Base-by-base conservation (phyloP, 2,329 filamentous ascomycete species). In the Cytospora mali region DNA sequence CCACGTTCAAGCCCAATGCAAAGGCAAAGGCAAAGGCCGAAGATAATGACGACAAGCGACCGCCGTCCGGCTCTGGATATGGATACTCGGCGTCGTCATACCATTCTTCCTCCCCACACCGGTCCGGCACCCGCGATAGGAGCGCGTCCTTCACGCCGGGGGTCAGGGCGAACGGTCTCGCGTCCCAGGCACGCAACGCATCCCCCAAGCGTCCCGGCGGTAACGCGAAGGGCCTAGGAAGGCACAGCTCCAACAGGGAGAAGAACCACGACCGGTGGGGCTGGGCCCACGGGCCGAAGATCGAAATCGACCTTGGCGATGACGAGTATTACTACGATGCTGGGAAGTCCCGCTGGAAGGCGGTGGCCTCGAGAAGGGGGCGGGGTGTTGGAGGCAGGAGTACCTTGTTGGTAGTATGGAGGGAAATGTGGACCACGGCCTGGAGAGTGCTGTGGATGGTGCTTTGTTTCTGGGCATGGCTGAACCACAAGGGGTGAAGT, bases 381-480 rank as follows among this genome's bases (percentile, higher is more conserved):
- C 5, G 42, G 3, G 54, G 48, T 1, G 21, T 51, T 16, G 33
- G 25, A 14, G 58, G 72, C 69, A 69, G 70, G 68, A 73, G 71
- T 71, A 77, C 74, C 25, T 72, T 83, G 3, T 72, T 73, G 1
- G 72, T 85, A 5, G 81, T 90, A 6, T 72, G 78, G 33, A 77
- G 80, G 28, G 89, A 94, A 73, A 75, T 92, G 42, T 81, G 80
- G 75, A 82, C 79, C 10, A 88, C 84, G 51, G 69, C 88, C 21
- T 86, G 84, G 76, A 79, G 84, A 54, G 87, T 93, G 4, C 80
- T 80, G 6, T 85, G 84, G 80, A 83, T 90, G 73, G 86, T 85
- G 23, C 73, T 88, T 51, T 67, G 78, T 16, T 87, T 87, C 73
- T 95, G 90, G 80, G 79, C 80, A 31, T 91, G 87, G 76, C 75